These are phyloP conservation scores for Suhomyces sp. DNA, from an alignment of 805 yeast species.

Conservation along the genomic window DNA sequence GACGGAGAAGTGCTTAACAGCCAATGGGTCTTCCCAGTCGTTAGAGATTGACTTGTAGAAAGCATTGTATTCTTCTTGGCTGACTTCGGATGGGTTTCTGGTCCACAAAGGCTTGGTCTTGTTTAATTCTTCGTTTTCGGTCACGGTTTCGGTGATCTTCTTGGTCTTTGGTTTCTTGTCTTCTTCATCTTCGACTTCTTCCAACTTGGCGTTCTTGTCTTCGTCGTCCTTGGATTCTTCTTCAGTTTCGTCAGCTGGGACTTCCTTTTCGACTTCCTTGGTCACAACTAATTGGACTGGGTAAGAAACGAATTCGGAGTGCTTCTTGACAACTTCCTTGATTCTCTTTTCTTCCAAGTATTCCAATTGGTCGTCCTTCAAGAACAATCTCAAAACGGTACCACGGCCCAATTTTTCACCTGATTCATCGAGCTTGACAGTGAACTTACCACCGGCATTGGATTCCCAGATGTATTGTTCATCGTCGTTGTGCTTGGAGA, in stretches of 20 bases:
- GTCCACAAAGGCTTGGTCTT: conserved; percentile 99
- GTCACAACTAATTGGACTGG: conserved; percentile 98
- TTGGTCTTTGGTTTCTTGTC: conserved; percentile 74
- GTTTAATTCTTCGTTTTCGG: conserved; percentile 97
- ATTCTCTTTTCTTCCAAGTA: conserved; percentile 99
- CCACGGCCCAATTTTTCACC: conserved; percentile 92
- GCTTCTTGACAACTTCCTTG: conserved; percentile 98
- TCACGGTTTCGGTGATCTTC: conserved; percentile 87
- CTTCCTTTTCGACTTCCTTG: conserved; percentile 98
- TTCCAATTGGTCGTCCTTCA: conserved; percentile 98
- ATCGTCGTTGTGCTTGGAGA: conserved; percentile 97
- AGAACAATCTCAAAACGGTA: conserved; percentile 89
- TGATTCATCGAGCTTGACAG: conserved; percentile 84
- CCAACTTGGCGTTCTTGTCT: conserved; percentile 70
- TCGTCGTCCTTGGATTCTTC: conserved; percentile 40
- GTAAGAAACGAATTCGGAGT: conserved; percentile 98
- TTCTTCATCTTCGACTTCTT: conserved; percentile 70
- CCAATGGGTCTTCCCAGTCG: conserved; percentile 99
- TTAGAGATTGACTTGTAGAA: conserved; percentile 99
- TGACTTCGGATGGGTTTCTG: conserved; percentile 95
- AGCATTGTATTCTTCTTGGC: conserved; percentile 98
- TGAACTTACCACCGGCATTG: conserved; percentile 99
- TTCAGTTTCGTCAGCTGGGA: conserved; percentile 74
- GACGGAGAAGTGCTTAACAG: conserved; percentile 98
- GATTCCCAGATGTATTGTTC: conserved; percentile 99